Evolutionary conservation across 805 yeast genomes (phyloP).

Genomic region (Schwanniomyces pseudopolymorphus): DNA sequence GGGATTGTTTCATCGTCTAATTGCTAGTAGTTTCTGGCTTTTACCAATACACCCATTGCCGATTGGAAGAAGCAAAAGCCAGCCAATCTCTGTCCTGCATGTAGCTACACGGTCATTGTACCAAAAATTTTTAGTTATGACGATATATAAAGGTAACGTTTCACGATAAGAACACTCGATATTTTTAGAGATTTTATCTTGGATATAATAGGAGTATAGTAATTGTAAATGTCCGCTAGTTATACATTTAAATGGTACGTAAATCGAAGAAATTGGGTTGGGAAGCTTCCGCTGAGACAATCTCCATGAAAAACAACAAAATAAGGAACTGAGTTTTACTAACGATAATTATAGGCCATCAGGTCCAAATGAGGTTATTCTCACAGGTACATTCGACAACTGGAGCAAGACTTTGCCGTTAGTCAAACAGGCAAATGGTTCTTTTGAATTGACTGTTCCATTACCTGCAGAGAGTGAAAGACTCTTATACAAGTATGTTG

Average conservation of each 20-base stretch:
- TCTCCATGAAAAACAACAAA: not conserved
- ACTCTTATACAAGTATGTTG: slow-evolving; percentile 60
- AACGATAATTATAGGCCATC: slow-evolving; percentile 37
- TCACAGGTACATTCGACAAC: slow-evolving; percentile 70
- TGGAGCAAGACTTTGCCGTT: slow-evolving; percentile 62
- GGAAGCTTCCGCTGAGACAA: not conserved
- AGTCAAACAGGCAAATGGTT: slow-evolving; percentile 59
- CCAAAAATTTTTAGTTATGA: not conserved
- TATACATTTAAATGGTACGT: slow-evolving; percentile 44
- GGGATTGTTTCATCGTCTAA: not conserved
- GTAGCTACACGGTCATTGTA: not conserved
- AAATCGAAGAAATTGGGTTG: not conserved
- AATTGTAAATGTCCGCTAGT: slow-evolving; percentile 26
- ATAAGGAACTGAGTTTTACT: slow-evolving; percentile 22
- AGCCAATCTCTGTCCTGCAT: not conserved
- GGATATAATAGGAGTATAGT: not conserved
- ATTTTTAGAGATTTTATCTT: not conserved
- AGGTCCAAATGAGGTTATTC: slow-evolving; percentile 53
- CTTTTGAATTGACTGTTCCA: slow-evolving; percentile 61
- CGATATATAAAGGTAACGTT: not conserved
- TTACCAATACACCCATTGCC: not conserved
- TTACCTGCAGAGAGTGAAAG: slow-evolving; percentile 41
- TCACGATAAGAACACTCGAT: not conserved
- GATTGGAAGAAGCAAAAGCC: slow-evolving; percentile 4
- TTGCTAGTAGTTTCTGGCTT: not conserved